Evolutionary conservation across 129 eudicot species (phyloP), one percentile per base, ranked within the genome.

Genomic region (Saussurea involucrata): DNA sequence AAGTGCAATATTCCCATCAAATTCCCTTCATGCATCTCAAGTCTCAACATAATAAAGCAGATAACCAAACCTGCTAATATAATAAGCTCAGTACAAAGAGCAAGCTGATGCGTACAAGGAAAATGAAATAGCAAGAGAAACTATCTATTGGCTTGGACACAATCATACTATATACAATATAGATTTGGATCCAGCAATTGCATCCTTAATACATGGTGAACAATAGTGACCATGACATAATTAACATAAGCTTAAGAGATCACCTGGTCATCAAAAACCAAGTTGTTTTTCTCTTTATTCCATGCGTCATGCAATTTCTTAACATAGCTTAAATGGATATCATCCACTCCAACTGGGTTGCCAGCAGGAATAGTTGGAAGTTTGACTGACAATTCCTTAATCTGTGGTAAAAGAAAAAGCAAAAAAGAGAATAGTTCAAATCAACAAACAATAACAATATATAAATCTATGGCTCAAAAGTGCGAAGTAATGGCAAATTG

Each of bases 261-360:
- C 71, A 92, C 97, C 97, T 89, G 92, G 71, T 89, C 88, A 68
- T 87, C 90, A n/a, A 92, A 80, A 67, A 89, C 77, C 60, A 85
- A 75, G 81, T 86, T 89, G 87, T 61, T 87, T 34, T 79, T 86
- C 63, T 88, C 78, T 70, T 80, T 89, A 53, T 66, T 78, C 86
- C 89, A 80, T 69, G 71, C 82, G 63, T 92, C 92, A 49, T 82
- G 95, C 80, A 92, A 80, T 78, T 92, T 89, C 81, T 87, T 88
- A 61, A 85, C 83, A 77, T 83, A 75, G 76, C 82, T 78, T 67
- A 82, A 71, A 55, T 84, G 74, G 73, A 49, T 73, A 78, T 67
- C 60, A 72, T 76, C 90, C 64, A 73, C 81, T 65, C 84, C 82
- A 44, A 57, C 73, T 74, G 85, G 83, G 60, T 77, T 71, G 36